Evolutionary conservation across 208 protist species (phyloP).

Genomic region (Borovskyia barvae): DNA sequence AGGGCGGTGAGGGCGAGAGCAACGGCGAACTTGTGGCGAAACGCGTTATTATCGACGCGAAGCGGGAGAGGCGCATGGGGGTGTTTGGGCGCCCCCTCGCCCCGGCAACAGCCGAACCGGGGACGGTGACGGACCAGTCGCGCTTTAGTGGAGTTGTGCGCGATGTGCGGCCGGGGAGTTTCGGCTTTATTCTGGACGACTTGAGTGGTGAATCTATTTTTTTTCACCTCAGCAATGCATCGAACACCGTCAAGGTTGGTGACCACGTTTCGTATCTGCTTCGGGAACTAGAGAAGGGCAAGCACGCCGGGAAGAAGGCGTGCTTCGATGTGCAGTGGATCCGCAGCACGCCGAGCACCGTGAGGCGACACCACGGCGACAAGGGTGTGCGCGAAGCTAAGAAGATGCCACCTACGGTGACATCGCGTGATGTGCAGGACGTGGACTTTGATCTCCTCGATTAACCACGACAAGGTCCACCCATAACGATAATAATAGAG

Average conservation of each 20-base stretch:
- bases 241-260: conserved; percentile 24
- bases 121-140: conserved; percentile 16
- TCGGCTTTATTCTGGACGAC: conserved; percentile 71
- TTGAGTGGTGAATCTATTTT: conserved; percentile 73
- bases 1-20: neutral
- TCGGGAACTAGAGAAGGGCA: conserved; percentile 44
- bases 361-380: neutral
- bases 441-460: conserved; percentile 14
- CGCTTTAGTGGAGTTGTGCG: conserved; percentile 56
- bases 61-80: conserved; percentile 28
- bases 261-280: conserved; percentile 68
- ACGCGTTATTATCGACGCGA: conserved; percentile 51
- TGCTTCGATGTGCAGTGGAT: conserved; percentile 47
- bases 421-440: neutral
- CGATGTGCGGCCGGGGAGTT: conserved; percentile 36
- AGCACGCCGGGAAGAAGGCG: conserved; percentile 66
- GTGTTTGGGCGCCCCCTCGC: conserved; percentile 8
- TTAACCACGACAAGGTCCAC: neutral
- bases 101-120: conserved; percentile 2
- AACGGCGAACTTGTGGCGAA: conserved; percentile 2
- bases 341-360: neutral
- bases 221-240: conserved; percentile 60
- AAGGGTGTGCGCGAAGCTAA: neutral
- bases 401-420: neutral
- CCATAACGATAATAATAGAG: too few species aligned